Conservation (phyloP, 371 early-diverging fungal genomes). For the Apophysomyces ossiformis region DNA sequence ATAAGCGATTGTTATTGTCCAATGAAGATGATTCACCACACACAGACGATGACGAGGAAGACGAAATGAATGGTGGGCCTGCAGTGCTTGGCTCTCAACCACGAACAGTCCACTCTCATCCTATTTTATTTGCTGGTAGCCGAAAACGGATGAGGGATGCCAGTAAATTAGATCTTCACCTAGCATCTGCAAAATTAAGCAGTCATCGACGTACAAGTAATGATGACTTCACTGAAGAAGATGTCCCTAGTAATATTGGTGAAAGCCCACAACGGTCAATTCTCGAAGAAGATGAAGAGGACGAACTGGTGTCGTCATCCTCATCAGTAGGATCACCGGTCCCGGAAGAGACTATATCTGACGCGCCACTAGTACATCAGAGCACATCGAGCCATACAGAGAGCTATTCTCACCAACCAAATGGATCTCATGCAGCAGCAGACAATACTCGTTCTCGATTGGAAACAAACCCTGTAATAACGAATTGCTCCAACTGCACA, state of each 20-base stretch:
- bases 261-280: conserved; percentile 90
- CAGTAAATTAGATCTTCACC: neutral
- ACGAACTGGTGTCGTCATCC: conserved; percentile 41
- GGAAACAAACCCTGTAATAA: conserved; percentile 11
- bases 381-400: neutral
- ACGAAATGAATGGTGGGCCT: neutral
- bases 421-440: neutral
- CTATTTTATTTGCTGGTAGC: conserved; percentile 21
- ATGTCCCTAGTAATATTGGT: conserved; percentile 48
- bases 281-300: conserved; percentile 34
- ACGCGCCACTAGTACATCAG: neutral
- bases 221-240: neutral
- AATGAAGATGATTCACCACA: conserved; percentile 9
- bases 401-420: neutral
- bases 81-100: neutral
- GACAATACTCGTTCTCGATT: neutral
- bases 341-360: conserved; percentile 6
- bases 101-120: neutral
- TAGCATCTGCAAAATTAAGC: conserved; percentile 1
- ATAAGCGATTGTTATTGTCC: neutral
- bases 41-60: conserved; percentile 11
- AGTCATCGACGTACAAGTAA: neutral
- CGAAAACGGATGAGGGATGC: conserved; percentile 19
- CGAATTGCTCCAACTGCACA: conserved; percentile 27
- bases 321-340: conserved; percentile 35